phyloP scores from a whole-genome alignment of 2,329 filamentous ascomycete species.

The Aspergillus udagawae region DNA sequence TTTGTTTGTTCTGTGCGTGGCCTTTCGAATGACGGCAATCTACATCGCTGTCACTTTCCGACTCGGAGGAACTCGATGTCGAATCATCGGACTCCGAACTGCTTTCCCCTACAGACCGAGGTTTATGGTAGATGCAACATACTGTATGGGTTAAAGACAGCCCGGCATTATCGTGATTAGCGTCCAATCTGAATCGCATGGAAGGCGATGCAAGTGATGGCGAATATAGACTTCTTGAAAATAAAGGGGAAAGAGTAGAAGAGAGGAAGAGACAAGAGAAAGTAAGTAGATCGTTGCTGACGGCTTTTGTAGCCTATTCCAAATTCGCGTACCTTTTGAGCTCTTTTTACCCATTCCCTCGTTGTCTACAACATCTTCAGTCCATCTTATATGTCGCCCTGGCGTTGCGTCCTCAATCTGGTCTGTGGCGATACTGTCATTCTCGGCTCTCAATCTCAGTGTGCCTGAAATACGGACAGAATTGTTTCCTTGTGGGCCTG shows the following conservation, averaged over 20 bases:
- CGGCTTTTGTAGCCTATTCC: not conserved
- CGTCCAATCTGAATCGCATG: not conserved
- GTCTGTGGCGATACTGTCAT: constrained; percentile 4
- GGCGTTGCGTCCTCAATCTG: constrained; percentile 24
- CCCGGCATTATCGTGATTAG: not conserved
- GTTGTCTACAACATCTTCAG: constrained; percentile 89
- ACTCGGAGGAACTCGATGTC: constrained; percentile 53
- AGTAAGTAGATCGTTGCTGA: not conserved
- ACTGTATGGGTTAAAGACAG: constrained; percentile 51
- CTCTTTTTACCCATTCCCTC: constrained; percentile 91
- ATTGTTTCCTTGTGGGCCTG: constrained; percentile 10
- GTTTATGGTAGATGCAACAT: constrained; percentile 98
- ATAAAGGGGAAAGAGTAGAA: not conserved
- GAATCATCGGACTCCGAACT: constrained; percentile 52
- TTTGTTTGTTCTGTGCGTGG: constrained; percentile 14
- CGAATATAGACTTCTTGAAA: not conserved
- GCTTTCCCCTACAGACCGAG: constrained; percentile 76
- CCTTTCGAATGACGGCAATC: constrained; percentile 23
- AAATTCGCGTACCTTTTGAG: constrained; percentile 70
- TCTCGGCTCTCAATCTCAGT: constrained; percentile 29
- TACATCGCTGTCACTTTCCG: constrained; percentile 41
- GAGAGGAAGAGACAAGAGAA: not conserved
- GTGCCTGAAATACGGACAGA: constrained; percentile 25
- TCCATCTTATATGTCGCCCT: constrained; percentile 76
- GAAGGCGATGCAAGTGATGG: not conserved